Evolutionary conservation across 75 land plant genomes (phyloP), one percentile per base, ranked within the genome.

Genomic region (Adiantum capillusveneris): DNA sequence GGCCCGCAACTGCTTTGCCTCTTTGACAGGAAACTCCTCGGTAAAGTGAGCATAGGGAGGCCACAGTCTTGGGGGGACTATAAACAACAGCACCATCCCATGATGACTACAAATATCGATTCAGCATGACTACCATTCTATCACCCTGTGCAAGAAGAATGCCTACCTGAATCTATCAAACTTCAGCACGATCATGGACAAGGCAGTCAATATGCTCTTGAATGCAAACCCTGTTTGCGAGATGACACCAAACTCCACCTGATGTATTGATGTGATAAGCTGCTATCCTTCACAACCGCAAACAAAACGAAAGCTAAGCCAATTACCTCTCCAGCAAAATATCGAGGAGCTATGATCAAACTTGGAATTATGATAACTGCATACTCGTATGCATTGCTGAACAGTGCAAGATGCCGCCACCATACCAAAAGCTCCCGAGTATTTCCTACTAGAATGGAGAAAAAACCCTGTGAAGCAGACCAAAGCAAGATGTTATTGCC

Each of bases 191-290:
- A 77, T 77, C 52, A 77, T 53, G 26, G 79, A 77, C 19, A 77
- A 43, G 27, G 79, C 76, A 1, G 71, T 30, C 27, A 77, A 46
- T 43, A 77, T 63, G 29, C 62, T 73, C 53, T 58, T 60, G 25
- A 77, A 77, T 41, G 79, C 79, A 45, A 64, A 66, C 25, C 64
- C 77, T 13, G 78, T 67, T 58, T 77, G 79, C 22, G 79, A 59
- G 50, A 77, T 69, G 26, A 77, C 78, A 7, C 79, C 79, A 67
- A 77, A 77, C 59, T 77, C 67, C 41, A 77, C 78, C 79, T 77
- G 66, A 34, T 30, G 14, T 21, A 29, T 16, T 25, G n/a, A 56
- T 20, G 56, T 11, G 3, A 29, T 21, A 19, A 59, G 29, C 19
- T 42, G 12, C n/a, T 5, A 25, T 34, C 46, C 27, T 12, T 29